Conservation (phyloP, 1,139 yeast species). For the Geotrichum klebahnii region DNA sequence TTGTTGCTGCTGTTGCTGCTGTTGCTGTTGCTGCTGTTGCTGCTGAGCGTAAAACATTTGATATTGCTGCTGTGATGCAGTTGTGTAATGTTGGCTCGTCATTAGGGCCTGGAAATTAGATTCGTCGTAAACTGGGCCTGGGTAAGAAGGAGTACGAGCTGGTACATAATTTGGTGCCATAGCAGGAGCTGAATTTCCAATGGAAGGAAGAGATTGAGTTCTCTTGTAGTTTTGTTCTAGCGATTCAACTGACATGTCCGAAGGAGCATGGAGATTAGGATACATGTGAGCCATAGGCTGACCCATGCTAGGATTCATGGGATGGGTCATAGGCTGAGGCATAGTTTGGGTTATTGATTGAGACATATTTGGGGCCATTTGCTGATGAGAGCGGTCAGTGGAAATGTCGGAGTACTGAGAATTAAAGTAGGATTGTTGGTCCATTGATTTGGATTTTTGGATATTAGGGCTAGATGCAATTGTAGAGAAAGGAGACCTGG, state of each 20-base stretch:
- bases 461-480: neutral
- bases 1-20: neutral
- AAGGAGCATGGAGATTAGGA: constrained; percentile 1
- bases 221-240: neutral
- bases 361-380: no score
- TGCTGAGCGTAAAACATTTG: constrained; percentile 7
- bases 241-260: neutral
- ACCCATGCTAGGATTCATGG: no score
- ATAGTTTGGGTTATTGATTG: no score
- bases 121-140: neutral
- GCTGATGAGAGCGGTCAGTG: no score
- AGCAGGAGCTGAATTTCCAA: neutral
- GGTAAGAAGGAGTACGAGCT: neutral
- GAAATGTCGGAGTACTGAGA: neutral
- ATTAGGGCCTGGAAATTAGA: no score
- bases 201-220: neutral
- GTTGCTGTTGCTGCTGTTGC: constrained; percentile 6
- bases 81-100: no score
- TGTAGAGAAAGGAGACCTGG: neutral
- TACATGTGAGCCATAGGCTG: no score
- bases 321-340: no score
- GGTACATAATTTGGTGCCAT: neutral
- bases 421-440: neutral
- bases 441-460: neutral
- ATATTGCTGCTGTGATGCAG: no score